Evolutionary conservation across 169 alveolate genomes (phyloP).

Genomic region (Pseudocohnilembus persalinus): DNA sequence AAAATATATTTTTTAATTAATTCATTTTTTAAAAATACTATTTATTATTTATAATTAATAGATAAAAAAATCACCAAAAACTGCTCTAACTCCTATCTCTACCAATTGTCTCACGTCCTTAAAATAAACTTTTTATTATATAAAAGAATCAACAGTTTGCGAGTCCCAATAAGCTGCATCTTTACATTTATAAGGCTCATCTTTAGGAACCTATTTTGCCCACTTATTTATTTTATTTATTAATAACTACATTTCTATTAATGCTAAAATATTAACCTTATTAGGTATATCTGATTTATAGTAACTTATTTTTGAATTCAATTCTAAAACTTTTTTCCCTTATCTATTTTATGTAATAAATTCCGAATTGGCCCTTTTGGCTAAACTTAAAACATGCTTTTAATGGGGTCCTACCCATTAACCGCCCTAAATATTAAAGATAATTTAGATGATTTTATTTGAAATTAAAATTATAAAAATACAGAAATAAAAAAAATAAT

Average conservation of each 20-base stretch:
- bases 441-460: no score
- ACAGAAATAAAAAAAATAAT: no score
- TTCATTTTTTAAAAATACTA: no score
- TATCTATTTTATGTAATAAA: not conserved
- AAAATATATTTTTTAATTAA: no score
- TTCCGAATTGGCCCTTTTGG: not conserved
- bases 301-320: not conserved
- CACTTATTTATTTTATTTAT: not conserved
- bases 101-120: not conserved
- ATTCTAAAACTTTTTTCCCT: not conserved
- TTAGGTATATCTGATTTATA: not conserved
- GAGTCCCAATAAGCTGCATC: not conserved
- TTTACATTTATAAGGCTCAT: not conserved
- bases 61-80: not conserved
- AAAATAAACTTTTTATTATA: no score
- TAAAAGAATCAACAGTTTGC: not conserved
- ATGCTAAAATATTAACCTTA: not conserved
- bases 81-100: not conserved
- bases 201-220: not conserved
- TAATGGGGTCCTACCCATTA: not conserved
- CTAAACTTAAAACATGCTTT: not conserved
- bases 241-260: not conserved
- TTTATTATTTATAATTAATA: no score
- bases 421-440: not conserved
- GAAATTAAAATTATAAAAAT: no score